Conservation (phyloP, 2,329 filamentous ascomycete genomes). For the Seiridium cupressi region DNA sequence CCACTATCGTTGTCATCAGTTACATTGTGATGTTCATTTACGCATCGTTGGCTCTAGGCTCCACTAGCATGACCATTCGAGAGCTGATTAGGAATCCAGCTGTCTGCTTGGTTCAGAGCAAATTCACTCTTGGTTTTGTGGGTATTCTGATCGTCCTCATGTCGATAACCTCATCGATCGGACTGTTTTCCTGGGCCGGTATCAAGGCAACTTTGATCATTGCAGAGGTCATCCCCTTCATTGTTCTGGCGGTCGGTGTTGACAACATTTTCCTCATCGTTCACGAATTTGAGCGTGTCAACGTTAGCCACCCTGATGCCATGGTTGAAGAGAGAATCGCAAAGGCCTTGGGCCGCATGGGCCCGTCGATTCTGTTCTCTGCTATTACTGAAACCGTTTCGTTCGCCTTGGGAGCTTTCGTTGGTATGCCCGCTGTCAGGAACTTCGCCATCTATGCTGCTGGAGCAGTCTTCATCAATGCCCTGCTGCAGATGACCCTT, state of each 20-base stretch:
- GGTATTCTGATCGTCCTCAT: slow-evolving; percentile 95
- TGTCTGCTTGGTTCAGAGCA: slow-evolving; percentile 87
- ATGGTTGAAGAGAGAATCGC: slow-evolving; percentile 83
- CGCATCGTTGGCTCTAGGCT: slow-evolving; percentile 87
- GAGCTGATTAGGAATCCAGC: slow-evolving; percentile 80
- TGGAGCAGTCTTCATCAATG: slow-evolving; percentile 95
- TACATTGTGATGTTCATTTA: slow-evolving; percentile 99
- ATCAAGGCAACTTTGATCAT: slow-evolving; percentile 97
- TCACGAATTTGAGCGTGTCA: slow-evolving; percentile 95
- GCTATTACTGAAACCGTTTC: slow-evolving; percentile 93
- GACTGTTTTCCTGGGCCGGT: slow-evolving; percentile 86
- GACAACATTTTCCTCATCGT: slow-evolving; percentile 99
- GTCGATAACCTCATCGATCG: slow-evolving; percentile 94
- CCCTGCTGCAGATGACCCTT: slow-evolving; percentile 94
- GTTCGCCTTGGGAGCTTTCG: slow-evolving; percentile 88
- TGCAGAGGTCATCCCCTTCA: slow-evolving; percentile 96
- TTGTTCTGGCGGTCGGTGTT: slow-evolving; percentile 92
- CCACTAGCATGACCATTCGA: slow-evolving; percentile 74
- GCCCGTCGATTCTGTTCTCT: slow-evolving; percentile 92
- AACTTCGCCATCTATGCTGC: slow-evolving; percentile 98
- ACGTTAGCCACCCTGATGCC: slow-evolving; percentile 85
- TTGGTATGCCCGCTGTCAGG: slow-evolving; percentile 95
- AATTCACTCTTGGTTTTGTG: slow-evolving; percentile 91
- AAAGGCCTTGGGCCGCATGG: slow-evolving; percentile 90
- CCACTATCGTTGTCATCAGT: slow-evolving; percentile 93